Percentiles rank a stretch among this genome's conserved stretches.
phyloP scores from a whole-genome alignment of 2,329 filamentous ascomycete genomes.

The Paraphoma sp. region DNA sequence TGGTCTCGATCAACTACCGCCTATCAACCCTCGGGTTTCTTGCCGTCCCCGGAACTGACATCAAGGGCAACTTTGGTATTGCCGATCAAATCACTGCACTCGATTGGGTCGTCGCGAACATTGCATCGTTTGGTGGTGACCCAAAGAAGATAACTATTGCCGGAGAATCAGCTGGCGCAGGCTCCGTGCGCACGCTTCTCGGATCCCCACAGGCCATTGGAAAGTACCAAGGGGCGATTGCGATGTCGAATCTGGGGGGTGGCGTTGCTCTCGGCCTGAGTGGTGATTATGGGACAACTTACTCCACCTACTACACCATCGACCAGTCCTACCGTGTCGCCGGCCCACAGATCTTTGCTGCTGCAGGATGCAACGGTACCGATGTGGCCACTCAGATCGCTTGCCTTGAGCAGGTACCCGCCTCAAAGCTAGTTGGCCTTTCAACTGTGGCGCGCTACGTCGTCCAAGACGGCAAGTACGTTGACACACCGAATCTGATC shows the following conservation, averaged over 20 bases:
- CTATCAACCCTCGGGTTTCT: constrained; percentile 65
- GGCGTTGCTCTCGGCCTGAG: constrained; percentile 62
- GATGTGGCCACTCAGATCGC: constrained; percentile 56
- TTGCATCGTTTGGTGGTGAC: constrained; percentile 57
- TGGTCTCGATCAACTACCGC: constrained; percentile 68
- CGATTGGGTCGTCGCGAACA: constrained; percentile 56
- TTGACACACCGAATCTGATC: constrained; percentile 58
- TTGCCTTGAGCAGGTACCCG: constrained; percentile 59
- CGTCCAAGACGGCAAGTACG: constrained; percentile 65
- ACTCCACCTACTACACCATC: constrained; percentile 66
- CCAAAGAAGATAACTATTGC: constrained; percentile 55
- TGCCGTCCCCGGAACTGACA: constrained; percentile 61
- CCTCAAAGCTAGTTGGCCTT: constrained; percentile 50
- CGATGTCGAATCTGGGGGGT: constrained; percentile 62
- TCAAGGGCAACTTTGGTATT: constrained; percentile 63
- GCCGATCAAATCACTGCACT: constrained; percentile 60
- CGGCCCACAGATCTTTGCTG: constrained; percentile 59
- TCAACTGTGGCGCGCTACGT: constrained; percentile 57
- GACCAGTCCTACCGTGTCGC: constrained; percentile 57
- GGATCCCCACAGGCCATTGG: constrained; percentile 57
- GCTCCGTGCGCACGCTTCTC: constrained; percentile 62
- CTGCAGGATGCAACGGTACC: constrained; percentile 60
- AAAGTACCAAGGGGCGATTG: constrained; percentile 56
- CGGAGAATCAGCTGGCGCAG: constrained; percentile 61
- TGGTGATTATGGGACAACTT: constrained; percentile 65